phyloP scores from a whole-genome alignment of 768 basidiomycete genomes.

The Amanita jacksonii region DNA sequence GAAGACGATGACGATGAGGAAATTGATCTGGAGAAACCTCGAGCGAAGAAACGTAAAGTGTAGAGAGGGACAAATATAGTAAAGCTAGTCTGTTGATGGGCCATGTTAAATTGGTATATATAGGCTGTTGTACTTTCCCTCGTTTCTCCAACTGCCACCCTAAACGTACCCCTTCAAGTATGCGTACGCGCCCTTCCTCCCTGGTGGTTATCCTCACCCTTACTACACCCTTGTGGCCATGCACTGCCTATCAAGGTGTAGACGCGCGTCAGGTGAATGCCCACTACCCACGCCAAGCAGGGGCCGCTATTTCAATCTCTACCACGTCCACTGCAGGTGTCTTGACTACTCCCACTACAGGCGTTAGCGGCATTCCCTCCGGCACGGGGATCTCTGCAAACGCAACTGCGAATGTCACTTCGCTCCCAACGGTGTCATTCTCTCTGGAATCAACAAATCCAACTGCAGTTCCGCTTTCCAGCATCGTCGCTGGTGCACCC shows the following conservation, averaged over 20 bases:
- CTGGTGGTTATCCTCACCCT: background rate
- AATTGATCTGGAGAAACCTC: constrained; percentile 82
- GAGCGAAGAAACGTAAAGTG: constrained; percentile 62
- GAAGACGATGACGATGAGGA: constrained; percentile 77
- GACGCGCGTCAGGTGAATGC: too few species aligned
- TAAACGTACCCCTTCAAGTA: background rate
- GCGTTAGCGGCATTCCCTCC: constrained; percentile 16
- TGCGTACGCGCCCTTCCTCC: constrained; percentile 1
- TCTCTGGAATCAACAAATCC: constrained; percentile 43
- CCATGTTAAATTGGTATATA: background rate
- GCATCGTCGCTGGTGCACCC: constrained; percentile 34
- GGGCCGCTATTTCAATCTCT: too few species aligned
- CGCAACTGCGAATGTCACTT: constrained; percentile 11
- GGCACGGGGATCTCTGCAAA: constrained; percentile 29
- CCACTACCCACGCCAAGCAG: too few species aligned
- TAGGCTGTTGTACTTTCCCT: background rate
- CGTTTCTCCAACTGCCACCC: too few species aligned
- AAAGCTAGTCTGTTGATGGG: too few species aligned
- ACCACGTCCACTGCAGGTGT: constrained; percentile 9
- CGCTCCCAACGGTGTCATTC: constrained; percentile 23
- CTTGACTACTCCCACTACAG: constrained; percentile 10
- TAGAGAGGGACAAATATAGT: constrained; percentile 27
- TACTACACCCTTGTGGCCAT: background rate
- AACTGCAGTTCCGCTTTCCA: constrained; percentile 47
- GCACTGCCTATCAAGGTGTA: too few species aligned